These are phyloP conservation scores for Ustilago esculenta DNA, from an alignment of 1,284 basidiomycete genomes.

Conservation along the genomic window DNA sequence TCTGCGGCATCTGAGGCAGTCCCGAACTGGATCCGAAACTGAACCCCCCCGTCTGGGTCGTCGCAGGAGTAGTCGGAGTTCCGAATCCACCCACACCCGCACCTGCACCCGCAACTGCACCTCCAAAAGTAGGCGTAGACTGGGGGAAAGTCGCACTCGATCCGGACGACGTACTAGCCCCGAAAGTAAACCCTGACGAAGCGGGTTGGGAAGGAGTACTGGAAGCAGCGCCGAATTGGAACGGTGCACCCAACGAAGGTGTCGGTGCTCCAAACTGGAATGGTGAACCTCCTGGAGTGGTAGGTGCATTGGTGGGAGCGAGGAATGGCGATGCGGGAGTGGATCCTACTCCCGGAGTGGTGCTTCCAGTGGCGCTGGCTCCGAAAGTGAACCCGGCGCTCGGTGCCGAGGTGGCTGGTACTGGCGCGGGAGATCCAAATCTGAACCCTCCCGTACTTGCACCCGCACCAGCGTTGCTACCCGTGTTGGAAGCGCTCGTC, in stretches of 20 bases:
- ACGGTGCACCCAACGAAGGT: slow-evolving; percentile 1
- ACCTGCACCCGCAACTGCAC: neutral
- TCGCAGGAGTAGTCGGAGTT: neutral
- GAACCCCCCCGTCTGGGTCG: neutral
- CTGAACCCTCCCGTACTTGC: slow-evolving; percentile 13
- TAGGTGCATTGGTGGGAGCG: slow-evolving; percentile 15
- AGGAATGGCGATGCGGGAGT: slow-evolving; percentile 30
- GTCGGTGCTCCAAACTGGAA: slow-evolving; percentile 33
- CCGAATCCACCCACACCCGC: neutral
- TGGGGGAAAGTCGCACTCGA: no score
- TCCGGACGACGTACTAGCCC: no score
- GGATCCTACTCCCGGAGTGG: slow-evolving; percentile 19
- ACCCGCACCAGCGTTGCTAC: neutral
- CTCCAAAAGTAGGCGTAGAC: no score
- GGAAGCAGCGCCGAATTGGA: slow-evolving; percentile 23
- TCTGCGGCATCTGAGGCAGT: slow-evolving; percentile 12
- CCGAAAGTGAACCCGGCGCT: slow-evolving; percentile 25
- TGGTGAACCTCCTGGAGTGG: slow-evolving; percentile 20
- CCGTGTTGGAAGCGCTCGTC: neutral
- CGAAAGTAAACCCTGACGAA: neutral
- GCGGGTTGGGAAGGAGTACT: neutral
- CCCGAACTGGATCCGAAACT: neutral
- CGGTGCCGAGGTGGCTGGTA: slow-evolving; percentile 8
- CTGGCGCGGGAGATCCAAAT: slow-evolving; percentile 37
- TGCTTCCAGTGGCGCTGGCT: slow-evolving; percentile 1